A percentile compares a stretch with the other conserved stretches of the same genome.
Conservation (phyloP, 169 alveolate species). For the Plasmodium adleri region DNA sequence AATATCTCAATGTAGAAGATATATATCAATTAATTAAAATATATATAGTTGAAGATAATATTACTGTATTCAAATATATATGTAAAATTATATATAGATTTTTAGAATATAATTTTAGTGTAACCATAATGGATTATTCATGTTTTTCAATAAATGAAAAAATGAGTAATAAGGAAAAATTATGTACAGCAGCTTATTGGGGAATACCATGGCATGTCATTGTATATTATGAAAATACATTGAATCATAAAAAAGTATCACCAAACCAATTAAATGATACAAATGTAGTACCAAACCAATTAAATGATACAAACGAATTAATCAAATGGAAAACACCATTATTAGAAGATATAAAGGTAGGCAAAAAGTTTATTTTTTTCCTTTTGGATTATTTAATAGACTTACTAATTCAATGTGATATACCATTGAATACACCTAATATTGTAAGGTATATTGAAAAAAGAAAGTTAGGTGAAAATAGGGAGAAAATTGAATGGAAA, state of each 20-base stretch:
- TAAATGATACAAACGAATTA: constrained; percentile 6
- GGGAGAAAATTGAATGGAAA: constrained; percentile 27
- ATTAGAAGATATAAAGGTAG: constrained; percentile 47
- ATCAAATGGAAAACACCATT: constrained; percentile 62
- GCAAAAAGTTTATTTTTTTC: constrained; percentile 34
- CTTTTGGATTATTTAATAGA: constrained; percentile 43
- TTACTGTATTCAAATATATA: constrained; percentile 36
- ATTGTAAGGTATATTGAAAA: constrained; percentile 40
- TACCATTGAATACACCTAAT: constrained; percentile 46
- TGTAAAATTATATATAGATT: constrained; percentile 71
- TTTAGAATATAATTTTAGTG: constrained; percentile 33
- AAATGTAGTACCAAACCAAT: not conserved
- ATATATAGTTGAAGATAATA: constrained; percentile 61
- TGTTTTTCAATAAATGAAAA: constrained; percentile 39
- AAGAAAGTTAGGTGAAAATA: constrained; percentile 39
- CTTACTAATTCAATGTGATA: constrained; percentile 47
- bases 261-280: not conserved
- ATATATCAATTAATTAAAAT: constrained; percentile 54
- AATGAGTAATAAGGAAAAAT: constrained; percentile 18
- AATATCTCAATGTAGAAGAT: constrained; percentile 52
- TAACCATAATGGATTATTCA: constrained; percentile 34
- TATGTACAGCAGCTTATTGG: constrained; percentile 32
- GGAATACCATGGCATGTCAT: constrained; percentile 54
- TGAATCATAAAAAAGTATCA: not conserved
- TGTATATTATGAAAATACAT: no score